These are phyloP conservation scores for Coriolopsis trogii DNA, from an alignment of 1,284 basidiomycete genomes.

Conservation along the genomic window DNA sequence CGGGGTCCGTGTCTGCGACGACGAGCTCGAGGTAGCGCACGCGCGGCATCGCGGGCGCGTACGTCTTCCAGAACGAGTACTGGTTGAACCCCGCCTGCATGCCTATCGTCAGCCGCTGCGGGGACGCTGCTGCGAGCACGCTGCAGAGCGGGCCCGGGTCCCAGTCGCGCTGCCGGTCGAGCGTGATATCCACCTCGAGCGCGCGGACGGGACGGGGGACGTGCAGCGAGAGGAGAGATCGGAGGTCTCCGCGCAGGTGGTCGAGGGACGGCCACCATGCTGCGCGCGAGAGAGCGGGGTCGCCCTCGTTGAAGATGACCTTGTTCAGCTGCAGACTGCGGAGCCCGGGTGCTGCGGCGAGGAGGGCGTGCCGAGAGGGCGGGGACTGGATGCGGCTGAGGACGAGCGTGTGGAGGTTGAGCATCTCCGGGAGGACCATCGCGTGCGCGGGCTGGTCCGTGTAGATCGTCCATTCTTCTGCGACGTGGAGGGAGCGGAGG, in stretches of 20 bases:
- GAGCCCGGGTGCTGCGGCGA: background rate
- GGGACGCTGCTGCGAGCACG: constrained; percentile 2
- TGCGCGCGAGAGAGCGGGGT: background rate
- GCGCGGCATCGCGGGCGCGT: background rate
- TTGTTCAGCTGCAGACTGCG: background rate
- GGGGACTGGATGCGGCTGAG: background rate
- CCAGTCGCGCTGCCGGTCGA: background rate
- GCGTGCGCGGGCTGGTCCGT: too few species aligned
- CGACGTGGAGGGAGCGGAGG: background rate
- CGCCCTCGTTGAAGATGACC: background rate
- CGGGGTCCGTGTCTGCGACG: background rate
- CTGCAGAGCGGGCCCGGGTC: background rate
- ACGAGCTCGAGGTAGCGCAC: constrained; percentile 3
- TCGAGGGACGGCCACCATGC: constrained; percentile 2
- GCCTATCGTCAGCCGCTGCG: background rate
- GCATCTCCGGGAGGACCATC: constrained; percentile 1
- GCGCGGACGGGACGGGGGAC: background rate
- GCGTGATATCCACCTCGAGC: constrained; percentile 2
- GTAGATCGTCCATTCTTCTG: background rate
- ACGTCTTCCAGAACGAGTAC: constrained; percentile 3
- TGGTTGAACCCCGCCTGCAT: constrained; percentile 1
- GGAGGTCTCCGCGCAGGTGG: constrained; percentile 4
- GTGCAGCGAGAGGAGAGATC: background rate
- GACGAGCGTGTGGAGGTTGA: constrained; percentile 1
- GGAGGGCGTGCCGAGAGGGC: background rate